phyloP scores from a whole-genome alignment of 345 rosid species.

The Arabis alpina region DNA sequence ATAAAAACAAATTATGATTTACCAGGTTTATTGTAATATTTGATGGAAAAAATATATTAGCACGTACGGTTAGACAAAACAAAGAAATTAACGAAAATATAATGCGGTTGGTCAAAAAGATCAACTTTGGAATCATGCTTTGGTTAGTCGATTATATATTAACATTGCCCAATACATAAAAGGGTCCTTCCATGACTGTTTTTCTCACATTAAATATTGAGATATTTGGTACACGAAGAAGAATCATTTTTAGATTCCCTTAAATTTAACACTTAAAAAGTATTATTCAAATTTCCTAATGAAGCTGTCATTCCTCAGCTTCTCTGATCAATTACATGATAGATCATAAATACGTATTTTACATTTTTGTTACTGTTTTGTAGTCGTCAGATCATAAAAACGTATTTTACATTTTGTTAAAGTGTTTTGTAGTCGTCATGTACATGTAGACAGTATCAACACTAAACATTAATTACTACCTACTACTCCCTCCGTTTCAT shows the following conservation, averaged over 20 bases:
- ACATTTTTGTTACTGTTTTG: too few species aligned
- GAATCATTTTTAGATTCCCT: slow-evolving; percentile 21
- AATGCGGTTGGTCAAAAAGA: slow-evolving; percentile 40
- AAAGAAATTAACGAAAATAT: not conserved
- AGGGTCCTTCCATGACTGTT: slow-evolving; percentile 22
- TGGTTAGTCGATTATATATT: slow-evolving; percentile 34
- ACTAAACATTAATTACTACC: too few species aligned
- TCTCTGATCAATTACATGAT: not conserved
- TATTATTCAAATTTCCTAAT: not conserved
- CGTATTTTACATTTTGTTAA: too few species aligned
- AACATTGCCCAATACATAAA: slow-evolving; percentile 24
- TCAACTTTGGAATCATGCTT: slow-evolving; percentile 33
- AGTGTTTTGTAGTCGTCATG: too few species aligned
- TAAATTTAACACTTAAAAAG: not conserved
- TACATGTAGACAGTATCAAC: too few species aligned
- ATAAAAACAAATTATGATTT: not conserved
- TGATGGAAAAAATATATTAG: not conserved
- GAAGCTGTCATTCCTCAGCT: not conserved
- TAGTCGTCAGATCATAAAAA: too few species aligned
- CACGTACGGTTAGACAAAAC: not conserved
- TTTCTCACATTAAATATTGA: not conserved
- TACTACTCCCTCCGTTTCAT: too few species aligned
- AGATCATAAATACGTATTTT: too few species aligned
- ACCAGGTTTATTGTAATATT: not conserved
- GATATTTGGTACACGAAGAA: slow-evolving; percentile 19